phyloP scores from a whole-genome alignment of 768 basidiomycete genomes.

The Amanita phalloides region DNA sequence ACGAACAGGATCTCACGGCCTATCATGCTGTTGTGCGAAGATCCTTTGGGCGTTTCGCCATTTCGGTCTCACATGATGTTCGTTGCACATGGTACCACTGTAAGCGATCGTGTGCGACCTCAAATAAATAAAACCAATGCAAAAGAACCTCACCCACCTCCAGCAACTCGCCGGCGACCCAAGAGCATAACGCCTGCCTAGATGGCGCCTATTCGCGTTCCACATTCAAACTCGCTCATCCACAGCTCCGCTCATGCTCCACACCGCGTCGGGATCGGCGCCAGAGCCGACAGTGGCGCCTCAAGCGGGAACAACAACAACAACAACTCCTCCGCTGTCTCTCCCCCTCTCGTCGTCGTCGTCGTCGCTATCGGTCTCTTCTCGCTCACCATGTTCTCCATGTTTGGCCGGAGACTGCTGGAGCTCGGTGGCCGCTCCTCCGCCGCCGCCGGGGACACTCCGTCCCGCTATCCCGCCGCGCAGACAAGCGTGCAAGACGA shows the following conservation, averaged over 20 bases:
- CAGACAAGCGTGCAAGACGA: not conserved
- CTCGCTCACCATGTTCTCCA: slow-evolving; percentile 31
- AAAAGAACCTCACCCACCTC: too few relatives aligned
- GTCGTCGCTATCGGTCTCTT: slow-evolving; percentile 53
- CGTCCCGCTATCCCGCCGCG: too few relatives aligned
- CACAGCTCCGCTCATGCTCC: not conserved
- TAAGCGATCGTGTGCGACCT: too few relatives aligned
- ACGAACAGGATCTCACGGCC: too few relatives aligned
- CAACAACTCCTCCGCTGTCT: slow-evolving; percentile 19
- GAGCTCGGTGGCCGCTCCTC: not conserved
- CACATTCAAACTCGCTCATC: not conserved
- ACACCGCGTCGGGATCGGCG: not conserved
- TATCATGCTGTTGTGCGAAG: too few relatives aligned
- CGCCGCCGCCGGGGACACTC: not conserved
- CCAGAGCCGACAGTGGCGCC: not conserved
- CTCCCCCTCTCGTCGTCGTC: slow-evolving; percentile 47
- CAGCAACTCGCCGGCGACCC: not conserved
- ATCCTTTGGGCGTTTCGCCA: too few relatives aligned
- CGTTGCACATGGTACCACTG: too few relatives aligned
- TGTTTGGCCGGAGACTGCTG: slow-evolving; percentile 28
- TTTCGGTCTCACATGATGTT: too few relatives aligned
- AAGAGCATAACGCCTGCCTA: not conserved
- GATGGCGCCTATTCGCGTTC: not conserved
- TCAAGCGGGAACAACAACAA: not conserved
- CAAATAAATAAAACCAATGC: too few relatives aligned